phyloP scores from a whole-genome alignment of 2,329 filamentous ascomycete species.

The Arthrobotrys conoides region DNA sequence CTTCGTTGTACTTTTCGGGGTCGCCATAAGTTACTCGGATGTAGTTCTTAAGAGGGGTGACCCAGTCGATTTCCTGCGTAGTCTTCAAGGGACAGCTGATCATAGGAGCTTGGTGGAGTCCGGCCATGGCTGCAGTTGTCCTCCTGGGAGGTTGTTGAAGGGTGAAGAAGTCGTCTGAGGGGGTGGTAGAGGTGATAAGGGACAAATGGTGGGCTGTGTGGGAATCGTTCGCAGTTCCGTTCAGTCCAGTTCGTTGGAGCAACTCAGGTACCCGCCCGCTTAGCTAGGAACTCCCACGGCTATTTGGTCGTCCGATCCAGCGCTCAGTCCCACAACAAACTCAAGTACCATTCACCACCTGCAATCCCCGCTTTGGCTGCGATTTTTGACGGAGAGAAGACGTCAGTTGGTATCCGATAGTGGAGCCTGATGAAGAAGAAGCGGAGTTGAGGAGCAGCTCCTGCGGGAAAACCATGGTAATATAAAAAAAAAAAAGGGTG shows the following conservation, averaged over 20 bases:
- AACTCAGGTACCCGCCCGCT: constrained; percentile 53
- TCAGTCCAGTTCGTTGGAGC: constrained; percentile 21
- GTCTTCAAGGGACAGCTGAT: constrained; percentile 69
- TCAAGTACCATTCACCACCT: neutral
- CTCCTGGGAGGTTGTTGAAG: constrained; percentile 28
- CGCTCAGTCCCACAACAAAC: constrained; percentile 1
- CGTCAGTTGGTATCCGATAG: neutral
- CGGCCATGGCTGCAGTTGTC: constrained; percentile 53
- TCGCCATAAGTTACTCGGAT: constrained; percentile 95
- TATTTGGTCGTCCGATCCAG: constrained; percentile 38
- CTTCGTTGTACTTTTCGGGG: constrained; percentile 93
- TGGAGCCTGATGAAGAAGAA: neutral
- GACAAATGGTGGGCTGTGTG: constrained; percentile 27
- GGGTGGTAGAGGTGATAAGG: constrained; percentile 37
- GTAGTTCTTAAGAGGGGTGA: constrained; percentile 89
- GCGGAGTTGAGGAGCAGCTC: neutral
- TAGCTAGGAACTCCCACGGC: constrained; percentile 47
- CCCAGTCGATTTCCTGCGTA: constrained; percentile 99
- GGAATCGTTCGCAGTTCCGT: constrained; percentile 16
- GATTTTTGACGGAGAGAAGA: constrained; percentile 15
- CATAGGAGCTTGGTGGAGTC: constrained; percentile 60
- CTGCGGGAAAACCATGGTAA: constrained; percentile 22
- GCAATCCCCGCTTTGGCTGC: constrained; percentile 8
- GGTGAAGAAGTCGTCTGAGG: constrained; percentile 50
- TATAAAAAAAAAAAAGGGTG: constrained; percentile 55